Evolutionary conservation across 2,329 filamentous ascomycete genomes (phyloP).

Genomic region (Nectriaceae sp.): DNA sequence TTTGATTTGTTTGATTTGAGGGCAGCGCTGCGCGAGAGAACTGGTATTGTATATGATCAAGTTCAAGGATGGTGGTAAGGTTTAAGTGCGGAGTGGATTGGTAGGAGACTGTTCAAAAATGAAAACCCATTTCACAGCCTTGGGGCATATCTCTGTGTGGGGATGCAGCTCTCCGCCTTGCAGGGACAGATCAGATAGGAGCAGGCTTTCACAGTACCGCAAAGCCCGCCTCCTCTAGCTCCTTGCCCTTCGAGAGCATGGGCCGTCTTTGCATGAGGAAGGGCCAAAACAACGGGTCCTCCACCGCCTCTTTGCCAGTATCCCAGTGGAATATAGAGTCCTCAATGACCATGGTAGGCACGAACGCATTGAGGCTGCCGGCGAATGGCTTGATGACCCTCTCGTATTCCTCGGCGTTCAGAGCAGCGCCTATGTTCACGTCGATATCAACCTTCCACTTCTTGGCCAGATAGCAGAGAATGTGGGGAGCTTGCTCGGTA

Average conservation of each 20-base stretch:
- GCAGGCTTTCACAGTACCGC: no score
- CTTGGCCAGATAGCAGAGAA: conserved; percentile 56
- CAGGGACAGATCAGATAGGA: no score
- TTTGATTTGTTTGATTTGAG: no score
- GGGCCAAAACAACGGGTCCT: conserved; percentile 62
- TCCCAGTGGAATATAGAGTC: conserved; percentile 54
- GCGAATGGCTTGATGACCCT: conserved; percentile 48
- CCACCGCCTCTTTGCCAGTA: conserved; percentile 28
- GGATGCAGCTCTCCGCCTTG: no score
- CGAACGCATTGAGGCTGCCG: conserved; percentile 58
- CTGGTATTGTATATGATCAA: no score
- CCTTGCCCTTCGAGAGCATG: conserved; percentile 49
- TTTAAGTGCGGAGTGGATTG: no score
- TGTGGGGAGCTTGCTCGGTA: conserved; percentile 61
- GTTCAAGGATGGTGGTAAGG: no score
- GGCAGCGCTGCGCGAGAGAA: no score
- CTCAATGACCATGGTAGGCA: conserved; percentile 48
- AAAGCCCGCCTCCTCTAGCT: conserved; percentile 55
- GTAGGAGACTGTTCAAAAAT: no score
- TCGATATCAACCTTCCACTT: conserved; percentile 61
- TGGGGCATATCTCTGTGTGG: no score
- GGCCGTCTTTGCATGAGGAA: conserved; percentile 62
- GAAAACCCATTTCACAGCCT: no score
- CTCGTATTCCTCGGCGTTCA: conserved; percentile 39
- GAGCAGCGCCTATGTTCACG: conserved; percentile 35